phyloP scores from a whole-genome alignment of 306 rosid genomes.

The Dryas octopetala region DNA sequence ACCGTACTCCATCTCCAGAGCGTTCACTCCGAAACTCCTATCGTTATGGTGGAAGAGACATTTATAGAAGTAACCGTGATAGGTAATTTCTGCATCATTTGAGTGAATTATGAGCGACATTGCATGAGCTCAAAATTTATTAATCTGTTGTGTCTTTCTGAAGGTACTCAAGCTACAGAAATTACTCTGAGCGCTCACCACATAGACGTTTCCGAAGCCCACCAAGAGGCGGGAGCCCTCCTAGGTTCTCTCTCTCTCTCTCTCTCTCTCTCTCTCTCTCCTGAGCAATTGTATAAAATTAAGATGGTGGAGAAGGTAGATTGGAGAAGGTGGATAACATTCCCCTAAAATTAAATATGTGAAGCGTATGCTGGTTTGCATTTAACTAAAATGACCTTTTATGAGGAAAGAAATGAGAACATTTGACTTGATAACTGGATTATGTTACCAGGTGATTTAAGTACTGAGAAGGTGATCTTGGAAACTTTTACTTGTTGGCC shows the following conservation, averaged over 20 bases:
- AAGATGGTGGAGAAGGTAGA: not conserved
- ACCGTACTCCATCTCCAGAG: constrained; percentile 94
- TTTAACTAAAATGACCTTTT: too few relatives aligned
- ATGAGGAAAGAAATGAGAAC: not conserved
- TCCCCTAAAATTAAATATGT: too few relatives aligned
- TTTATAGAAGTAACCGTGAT: constrained; percentile 56
- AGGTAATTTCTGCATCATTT: constrained; percentile 49
- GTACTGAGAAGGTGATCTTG: not conserved
- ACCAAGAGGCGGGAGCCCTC: constrained; percentile 64
- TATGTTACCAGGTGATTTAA: not conserved
- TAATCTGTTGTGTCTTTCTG: constrained; percentile 36
- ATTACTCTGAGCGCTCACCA: constrained; percentile 60
- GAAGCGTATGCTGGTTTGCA: too few relatives aligned
- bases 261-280: not conserved
- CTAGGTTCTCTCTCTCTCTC: constrained; percentile 55
- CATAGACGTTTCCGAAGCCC: constrained; percentile 67
- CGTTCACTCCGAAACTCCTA: constrained; percentile 44
- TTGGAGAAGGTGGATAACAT: too few relatives aligned
- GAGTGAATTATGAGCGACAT: not conserved
- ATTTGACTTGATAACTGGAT: not conserved
- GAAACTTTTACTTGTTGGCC: not conserved
- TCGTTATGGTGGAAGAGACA: constrained; percentile 57
- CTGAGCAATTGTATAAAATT: not conserved
- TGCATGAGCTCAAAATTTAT: constrained; percentile 9
- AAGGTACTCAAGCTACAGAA: constrained; percentile 69